Conservation (phyloP, 305 asterid species). For the Galium porrigens region DNA sequence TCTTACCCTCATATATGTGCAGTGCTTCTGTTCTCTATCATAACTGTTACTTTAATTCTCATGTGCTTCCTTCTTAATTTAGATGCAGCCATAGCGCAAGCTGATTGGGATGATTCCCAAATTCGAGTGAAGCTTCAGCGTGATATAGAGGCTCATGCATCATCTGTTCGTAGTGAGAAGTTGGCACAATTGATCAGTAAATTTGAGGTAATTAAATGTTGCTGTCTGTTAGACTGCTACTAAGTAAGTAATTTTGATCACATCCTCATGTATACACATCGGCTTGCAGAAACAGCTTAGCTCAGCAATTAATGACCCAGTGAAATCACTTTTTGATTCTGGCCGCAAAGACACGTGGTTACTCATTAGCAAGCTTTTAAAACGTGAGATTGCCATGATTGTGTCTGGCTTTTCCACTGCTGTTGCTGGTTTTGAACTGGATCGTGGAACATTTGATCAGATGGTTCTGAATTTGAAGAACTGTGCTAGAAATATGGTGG, state of each 20-base stretch:
- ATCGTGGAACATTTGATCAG: slow-evolving; percentile 28
- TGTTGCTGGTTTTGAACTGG: slow-evolving; percentile 44
- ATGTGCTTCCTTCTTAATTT: slow-evolving; percentile 13
- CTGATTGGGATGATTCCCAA: slow-evolving; percentile 51
- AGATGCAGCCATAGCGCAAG: slow-evolving; percentile 45
- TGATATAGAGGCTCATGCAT: slow-evolving; percentile 43
- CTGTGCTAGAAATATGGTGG: slow-evolving; percentile 38
- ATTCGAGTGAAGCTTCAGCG: slow-evolving; percentile 39
- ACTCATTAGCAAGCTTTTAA: slow-evolving; percentile 37
- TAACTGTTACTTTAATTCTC: neutral
- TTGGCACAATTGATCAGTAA: slow-evolving; percentile 29
- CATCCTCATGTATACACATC: neutral
- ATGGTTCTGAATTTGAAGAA: slow-evolving; percentile 33
- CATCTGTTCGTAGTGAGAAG: slow-evolving; percentile 29
- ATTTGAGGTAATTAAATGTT: slow-evolving; percentile 27
- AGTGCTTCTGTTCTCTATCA: neutral
- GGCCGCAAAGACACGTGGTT: slow-evolving; percentile 43
- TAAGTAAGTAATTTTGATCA: neutral
- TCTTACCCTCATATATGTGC: neutral
- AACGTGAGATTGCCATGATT: slow-evolving; percentile 33
- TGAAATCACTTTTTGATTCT: slow-evolving; percentile 43
- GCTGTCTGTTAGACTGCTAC: neutral
- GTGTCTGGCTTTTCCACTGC: slow-evolving; percentile 28
- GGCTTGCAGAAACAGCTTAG: slow-evolving; percentile 34
- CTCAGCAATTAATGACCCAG: slow-evolving; percentile 30